Base-by-base conservation (phyloP, 768 basidiomycete species). In the Porphyrellus cyaneotinctus region DNA sequence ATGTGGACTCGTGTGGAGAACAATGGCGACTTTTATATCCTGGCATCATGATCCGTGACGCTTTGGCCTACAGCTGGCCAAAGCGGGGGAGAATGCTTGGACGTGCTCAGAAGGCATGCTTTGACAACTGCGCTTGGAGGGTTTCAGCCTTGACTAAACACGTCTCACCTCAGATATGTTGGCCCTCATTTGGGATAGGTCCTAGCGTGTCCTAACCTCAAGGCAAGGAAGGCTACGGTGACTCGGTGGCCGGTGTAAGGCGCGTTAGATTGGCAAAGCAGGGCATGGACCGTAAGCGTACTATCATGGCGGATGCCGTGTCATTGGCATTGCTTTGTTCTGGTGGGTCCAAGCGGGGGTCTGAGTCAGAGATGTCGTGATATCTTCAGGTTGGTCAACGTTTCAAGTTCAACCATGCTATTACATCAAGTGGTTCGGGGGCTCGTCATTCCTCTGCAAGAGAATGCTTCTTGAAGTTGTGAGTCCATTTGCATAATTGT, bases 271-370 rank as follows among this genome's bases (percentile, higher is more conserved):
- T 6, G 38, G 43, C 32, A 33, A 31, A 42, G 20, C 15, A 30
- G 43, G 23, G 8, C 18, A 35, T 24, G 15, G 43, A 17, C 18
- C 23, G 14, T 26, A 23, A 20, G 31, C 26, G 39, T 33, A 41
- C 8, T 23, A 24, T 10, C 37, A 37, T 52, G 60, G 54, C 39
- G 51, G 37, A 23, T 50, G 51, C 61, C 61, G 53, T 39, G 22
- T 23, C n/a, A 23, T 13, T 23, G 53, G 14, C 43, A 49, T 64
- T 64, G 61, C 61, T 60, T 62, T 62, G 54, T 60, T n/a, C 51
- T 37, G 9, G 44, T 37, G 43, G 49, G 51, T 32, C 39, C 47
- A 49, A 47, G 50, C 61, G 44, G 26, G 10, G 26, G 26, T 28
- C 26, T 28, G 26, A 28, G 26, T 28, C 26, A 28, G n/a, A n/a